Evolutionary conservation across 2,329 filamentous ascomycete species (phyloP).

Genomic region (Ascochyta pisi): DNA sequence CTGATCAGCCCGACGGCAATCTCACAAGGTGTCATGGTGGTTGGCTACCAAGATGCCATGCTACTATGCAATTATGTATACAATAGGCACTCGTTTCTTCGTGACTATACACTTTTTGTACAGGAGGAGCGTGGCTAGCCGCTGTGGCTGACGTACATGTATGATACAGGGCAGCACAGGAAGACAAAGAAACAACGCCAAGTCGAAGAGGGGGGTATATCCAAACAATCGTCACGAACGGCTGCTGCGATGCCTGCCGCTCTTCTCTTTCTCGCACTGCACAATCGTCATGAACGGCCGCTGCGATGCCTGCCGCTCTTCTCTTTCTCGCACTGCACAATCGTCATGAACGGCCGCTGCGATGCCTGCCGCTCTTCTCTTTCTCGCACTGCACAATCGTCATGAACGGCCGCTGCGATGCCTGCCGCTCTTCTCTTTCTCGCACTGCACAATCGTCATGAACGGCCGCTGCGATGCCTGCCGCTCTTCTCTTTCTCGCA

Average conservation of each 20-base stretch:
- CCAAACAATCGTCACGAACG: neutral
- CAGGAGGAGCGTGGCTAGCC: neutral
- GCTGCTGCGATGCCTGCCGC: too few relatives aligned
- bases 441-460: constrained; percentile 26
- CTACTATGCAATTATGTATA: neutral
- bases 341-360: constrained; percentile 1
- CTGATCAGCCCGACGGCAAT: constrained; percentile 16
- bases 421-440: constrained; percentile 19
- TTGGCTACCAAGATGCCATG: neutral
- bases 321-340: too few relatives aligned
- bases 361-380: too few relatives aligned
- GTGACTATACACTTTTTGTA: constrained; percentile 2
- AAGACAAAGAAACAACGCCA: neutral
- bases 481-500: too few relatives aligned
- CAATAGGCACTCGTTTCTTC: neutral
- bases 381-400: neutral
- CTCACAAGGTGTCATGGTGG: constrained; percentile 4
- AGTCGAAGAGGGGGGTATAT: constrained; percentile 4
- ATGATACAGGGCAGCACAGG: neutral
- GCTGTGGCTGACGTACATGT: neutral
- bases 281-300: too few relatives aligned
- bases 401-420: neutral
- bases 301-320: too few relatives aligned
- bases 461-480: constrained; percentile 8
- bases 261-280: too few relatives aligned